phyloP scores from a whole-genome alignment of 1,284 basidiomycete species.

The Flammula alnicola region DNA sequence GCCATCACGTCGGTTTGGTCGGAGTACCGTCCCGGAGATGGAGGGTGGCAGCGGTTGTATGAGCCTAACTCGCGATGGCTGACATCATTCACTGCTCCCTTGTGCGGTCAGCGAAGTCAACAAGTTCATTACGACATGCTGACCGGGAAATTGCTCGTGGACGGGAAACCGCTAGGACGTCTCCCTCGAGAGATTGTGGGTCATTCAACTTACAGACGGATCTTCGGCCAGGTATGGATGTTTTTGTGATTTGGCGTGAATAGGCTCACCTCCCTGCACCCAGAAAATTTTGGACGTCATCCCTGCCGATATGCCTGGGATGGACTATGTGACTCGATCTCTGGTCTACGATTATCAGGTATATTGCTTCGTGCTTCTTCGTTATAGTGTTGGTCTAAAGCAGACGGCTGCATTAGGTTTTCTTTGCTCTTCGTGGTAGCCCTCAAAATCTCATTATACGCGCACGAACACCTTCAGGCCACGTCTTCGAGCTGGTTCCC shows the following conservation, averaged over 20 bases:
- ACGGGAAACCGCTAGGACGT: slow-evolving; percentile 43
- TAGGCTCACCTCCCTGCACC: neutral
- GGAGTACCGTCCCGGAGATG: slow-evolving; percentile 31
- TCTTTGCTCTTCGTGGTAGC: slow-evolving; percentile 32
- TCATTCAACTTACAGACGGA: slow-evolving; percentile 36
- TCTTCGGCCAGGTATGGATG: slow-evolving; percentile 33
- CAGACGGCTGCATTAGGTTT: too few species aligned
- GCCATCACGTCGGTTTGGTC: slow-evolving; percentile 43
- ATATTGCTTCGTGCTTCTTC: slow-evolving; percentile 21
- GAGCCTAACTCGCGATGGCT: slow-evolving; percentile 43
- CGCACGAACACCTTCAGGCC: slow-evolving; percentile 20
- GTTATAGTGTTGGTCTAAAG: neutral
- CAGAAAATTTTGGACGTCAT: slow-evolving; percentile 42
- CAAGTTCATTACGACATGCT: slow-evolving; percentile 44
- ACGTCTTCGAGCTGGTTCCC: slow-evolving; percentile 42
- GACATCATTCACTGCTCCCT: slow-evolving; percentile 19
- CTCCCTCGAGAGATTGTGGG: slow-evolving; percentile 38
- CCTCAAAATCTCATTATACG: slow-evolving; percentile 35
- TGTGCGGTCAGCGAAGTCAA: slow-evolving; percentile 18
- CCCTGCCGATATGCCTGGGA: slow-evolving; percentile 36
- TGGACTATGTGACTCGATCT: slow-evolving; percentile 38
- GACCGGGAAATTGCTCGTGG: slow-evolving; percentile 44
- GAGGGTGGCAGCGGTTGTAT: slow-evolving; percentile 34
- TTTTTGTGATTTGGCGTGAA: neutral
- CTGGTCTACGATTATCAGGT: slow-evolving; percentile 9